Base-by-base conservation (phyloP, 1,284 basidiomycete species). In the Lentinus polychrous region DNA sequence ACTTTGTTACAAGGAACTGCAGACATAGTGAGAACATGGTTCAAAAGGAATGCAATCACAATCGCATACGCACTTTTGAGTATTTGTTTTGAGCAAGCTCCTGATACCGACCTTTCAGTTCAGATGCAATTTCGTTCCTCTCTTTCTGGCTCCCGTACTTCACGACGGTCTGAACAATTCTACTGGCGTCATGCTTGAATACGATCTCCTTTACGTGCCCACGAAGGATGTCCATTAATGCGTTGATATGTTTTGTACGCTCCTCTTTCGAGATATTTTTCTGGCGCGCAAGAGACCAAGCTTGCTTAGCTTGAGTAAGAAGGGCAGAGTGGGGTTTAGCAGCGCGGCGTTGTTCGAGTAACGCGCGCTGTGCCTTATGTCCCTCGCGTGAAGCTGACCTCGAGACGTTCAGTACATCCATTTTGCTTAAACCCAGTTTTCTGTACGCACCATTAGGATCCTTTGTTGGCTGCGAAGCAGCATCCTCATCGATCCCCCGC, bases 121-220 rank as follows among this genome's bases (percentile, higher is more conserved):
- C 91, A 23, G 68, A 68, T 0, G 90, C 91, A 43, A 94, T 76
- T 60, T 88, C 83, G 36, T 88, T 77, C 43, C 90, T 67, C 63
- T 91, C 84, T 57, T 76, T 78, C 66, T 85, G 83, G n/a, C 78
- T 72, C 2, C 91, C 91, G 54, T 86, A 81, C 62, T 89, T 93
- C 43, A 94, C 86, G 12, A 87, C 76, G 0, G 88, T 92, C 66
- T 94, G 91, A 20, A 94, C 77, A 46, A 93, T 88, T 51, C 91
- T 74, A 55, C 88, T 91, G 7, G 90, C 91, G 65, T 94, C 91
- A 62, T 94, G 91, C 64, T 93, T 94, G 60, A 91, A 78, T 6
- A 88, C 85, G 43, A 94, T 83, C 42, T 92, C 91, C 52, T 82
- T 83, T 11, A 93, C 81, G 51, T 83, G 80, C 7, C 90, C 90